Evolutionary conservation across 148 eudicot species (phyloP).

Genomic region (Amaranthus hypochondriacus): DNA sequence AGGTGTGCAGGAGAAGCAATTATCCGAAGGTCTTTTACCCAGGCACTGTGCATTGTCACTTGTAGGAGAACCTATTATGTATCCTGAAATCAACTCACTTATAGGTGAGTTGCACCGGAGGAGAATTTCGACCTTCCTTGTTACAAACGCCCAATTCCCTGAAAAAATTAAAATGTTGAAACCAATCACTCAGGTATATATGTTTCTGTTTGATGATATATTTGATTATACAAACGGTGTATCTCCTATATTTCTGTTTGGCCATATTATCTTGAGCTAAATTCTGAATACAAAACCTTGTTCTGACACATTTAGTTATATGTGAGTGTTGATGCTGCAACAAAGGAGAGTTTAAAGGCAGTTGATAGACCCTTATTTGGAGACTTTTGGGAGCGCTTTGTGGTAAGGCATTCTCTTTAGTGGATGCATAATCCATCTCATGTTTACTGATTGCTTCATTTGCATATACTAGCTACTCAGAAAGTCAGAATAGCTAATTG

Average conservation of each 20-base stretch:
- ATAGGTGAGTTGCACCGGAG: conserved; percentile 86
- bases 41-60: conserved; percentile 98
- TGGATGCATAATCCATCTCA: not conserved
- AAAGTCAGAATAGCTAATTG: not conserved
- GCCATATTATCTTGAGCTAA: not conserved
- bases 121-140: conserved; percentile 92
- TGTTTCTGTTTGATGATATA: conserved; percentile 3
- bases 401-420: conserved; percentile 38
- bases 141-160: conserved; percentile 98
- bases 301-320: conserved; percentile 56
- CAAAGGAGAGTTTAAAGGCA: conserved; percentile 97
- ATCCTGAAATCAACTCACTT: conserved; percentile 85
- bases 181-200: conserved; percentile 82
- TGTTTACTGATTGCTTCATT: not conserved
- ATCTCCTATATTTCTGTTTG: not conserved
- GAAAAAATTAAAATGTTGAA: conserved; percentile 68
- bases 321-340: conserved; percentile 97
- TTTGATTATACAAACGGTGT: not conserved
- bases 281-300: not conserved
- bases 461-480: not conserved
- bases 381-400: conserved; percentile 97
- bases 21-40: conserved; percentile 85
- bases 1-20: conserved; percentile 79
- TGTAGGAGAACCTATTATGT: conserved; percentile 99
- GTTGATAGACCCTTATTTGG: conserved; percentile 97